Conservation (phyloP, 768 basidiomycete genomes). For the Rhodotorula paludigena region DNA sequence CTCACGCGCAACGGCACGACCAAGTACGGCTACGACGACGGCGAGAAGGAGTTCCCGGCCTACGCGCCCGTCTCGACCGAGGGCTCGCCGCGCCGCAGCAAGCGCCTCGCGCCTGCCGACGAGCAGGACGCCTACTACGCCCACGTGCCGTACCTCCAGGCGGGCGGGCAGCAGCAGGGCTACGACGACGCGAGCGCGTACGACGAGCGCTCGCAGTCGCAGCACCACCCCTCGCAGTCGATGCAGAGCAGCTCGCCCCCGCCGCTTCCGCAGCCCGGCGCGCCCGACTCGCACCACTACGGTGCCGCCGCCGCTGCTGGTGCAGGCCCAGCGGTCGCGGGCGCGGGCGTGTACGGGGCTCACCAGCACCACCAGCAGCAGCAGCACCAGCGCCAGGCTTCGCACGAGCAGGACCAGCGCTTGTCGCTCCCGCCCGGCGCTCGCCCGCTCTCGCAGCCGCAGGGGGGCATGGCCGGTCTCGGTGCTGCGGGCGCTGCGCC, state of each 20-base stretch:
- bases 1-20: background rate
- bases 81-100: slow-evolving; percentile 2
- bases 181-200: background rate
- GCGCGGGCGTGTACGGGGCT: background rate
- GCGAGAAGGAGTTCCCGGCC: slow-evolving; percentile 10
- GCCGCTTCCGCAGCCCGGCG: background rate
- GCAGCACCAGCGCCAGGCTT: too few relatives aligned
- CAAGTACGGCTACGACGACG: slow-evolving; percentile 12
- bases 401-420: background rate
- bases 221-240: background rate
- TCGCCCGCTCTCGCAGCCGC: too few relatives aligned
- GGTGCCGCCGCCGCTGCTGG: background rate
- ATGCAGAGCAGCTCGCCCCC: background rate
- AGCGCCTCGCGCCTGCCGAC: slow-evolving; percentile 9
- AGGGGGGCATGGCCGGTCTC: too few relatives aligned
- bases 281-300: background rate
- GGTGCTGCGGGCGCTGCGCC: too few relatives aligned
- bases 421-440: background rate
- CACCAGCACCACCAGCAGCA: too few relatives aligned
- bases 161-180: background rate
- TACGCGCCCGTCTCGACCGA: background rate
- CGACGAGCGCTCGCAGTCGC: background rate
- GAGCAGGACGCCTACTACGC: slow-evolving; percentile 33
- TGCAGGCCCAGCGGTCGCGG: background rate
- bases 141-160: background rate